Percentiles rank a stretch among this genome's conserved stretches.
phyloP scores from a whole-genome alignment of 169 alveolate species.

The Blepharisma undulans region DNA sequence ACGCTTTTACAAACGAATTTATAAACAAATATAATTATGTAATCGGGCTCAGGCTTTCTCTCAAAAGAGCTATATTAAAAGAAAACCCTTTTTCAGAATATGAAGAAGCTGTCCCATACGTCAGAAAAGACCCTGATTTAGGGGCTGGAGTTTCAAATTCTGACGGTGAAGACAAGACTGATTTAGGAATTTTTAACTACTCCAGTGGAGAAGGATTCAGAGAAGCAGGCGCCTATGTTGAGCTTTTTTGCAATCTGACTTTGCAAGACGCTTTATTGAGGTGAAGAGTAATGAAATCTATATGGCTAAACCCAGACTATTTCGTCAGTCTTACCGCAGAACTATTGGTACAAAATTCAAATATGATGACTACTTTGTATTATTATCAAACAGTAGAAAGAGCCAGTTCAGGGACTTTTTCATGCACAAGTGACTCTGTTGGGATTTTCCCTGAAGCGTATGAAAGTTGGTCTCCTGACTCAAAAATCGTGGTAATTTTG shows the following conservation, averaged over 20 bases:
- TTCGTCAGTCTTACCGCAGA: neutral
- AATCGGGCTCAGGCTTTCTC: neutral
- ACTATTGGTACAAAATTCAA: neutral
- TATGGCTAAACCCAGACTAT: neutral
- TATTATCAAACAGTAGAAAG: neutral
- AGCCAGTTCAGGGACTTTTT: constrained; percentile 1
- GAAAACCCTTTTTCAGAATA: constrained; percentile 31
- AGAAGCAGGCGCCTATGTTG: constrained; percentile 4
- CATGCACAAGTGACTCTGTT: neutral
- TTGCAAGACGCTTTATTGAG: neutral
- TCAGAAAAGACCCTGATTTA: neutral
- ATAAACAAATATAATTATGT: neutral
- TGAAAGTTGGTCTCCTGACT: neutral
- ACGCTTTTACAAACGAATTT: neutral
- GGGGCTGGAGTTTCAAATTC: neutral
- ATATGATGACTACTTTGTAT: neutral
- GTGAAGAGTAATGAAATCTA: neutral
- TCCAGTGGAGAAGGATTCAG: neutral
- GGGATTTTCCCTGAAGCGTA: constrained; percentile 33
- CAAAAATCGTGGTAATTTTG: neutral
- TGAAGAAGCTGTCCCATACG: neutral
- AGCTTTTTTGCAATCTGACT: neutral
- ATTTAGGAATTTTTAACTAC: neutral
- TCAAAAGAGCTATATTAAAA: neutral
- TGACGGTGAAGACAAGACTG: neutral